A percentile compares a stretch with the other conserved stretches of the same genome.
Evolutionary conservation across 352 stramenopile species (phyloP).

Genomic region (Phytophthora sojae): DNA sequence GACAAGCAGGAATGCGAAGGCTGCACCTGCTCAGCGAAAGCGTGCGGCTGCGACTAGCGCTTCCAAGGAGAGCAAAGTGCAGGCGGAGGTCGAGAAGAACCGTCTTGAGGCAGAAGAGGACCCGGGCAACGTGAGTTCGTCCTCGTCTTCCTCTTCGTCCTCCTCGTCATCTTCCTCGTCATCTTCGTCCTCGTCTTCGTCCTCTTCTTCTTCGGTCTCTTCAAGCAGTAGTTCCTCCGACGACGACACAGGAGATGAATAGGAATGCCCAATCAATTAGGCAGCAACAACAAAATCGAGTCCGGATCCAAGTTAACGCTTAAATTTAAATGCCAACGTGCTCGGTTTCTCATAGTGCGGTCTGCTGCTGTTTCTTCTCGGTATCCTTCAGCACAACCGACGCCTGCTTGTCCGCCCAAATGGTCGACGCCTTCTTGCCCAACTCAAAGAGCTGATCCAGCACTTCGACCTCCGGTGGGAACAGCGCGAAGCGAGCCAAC

Average conservation of each 20-base stretch:
- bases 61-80: slow-evolving; percentile 23
- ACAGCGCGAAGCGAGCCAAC: slow-evolving; percentile 60
- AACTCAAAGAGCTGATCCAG: slow-evolving; percentile 76
- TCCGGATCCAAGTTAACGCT: slow-evolving; percentile 15
- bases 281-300: slow-evolving; percentile 1
- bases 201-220: slow-evolving; percentile 55
- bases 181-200: slow-evolving; percentile 50
- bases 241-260: slow-evolving; percentile 28
- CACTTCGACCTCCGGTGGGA: slow-evolving; percentile 60
- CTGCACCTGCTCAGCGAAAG: slow-evolving; percentile 18
- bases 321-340: slow-evolving; percentile 13
- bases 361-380: slow-evolving; percentile 12
- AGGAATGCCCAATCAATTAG: not conserved
- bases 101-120: slow-evolving; percentile 33
- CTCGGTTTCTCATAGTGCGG: slow-evolving; percentile 9
- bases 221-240: slow-evolving; percentile 64
- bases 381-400: not conserved
- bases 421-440: slow-evolving; percentile 53
- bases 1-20: slow-evolving; percentile 13
- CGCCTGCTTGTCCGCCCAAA: slow-evolving; percentile 55
- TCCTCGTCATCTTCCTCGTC: slow-evolving; percentile 55
- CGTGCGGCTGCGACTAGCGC: slow-evolving; percentile 7
- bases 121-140: slow-evolving; percentile 59
- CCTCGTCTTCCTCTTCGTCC: slow-evolving; percentile 53
- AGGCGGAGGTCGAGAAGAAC: slow-evolving; percentile 34